phyloP scores from a whole-genome alignment of 352 stramenopile species.

The Blastocystis sp. region DNA sequence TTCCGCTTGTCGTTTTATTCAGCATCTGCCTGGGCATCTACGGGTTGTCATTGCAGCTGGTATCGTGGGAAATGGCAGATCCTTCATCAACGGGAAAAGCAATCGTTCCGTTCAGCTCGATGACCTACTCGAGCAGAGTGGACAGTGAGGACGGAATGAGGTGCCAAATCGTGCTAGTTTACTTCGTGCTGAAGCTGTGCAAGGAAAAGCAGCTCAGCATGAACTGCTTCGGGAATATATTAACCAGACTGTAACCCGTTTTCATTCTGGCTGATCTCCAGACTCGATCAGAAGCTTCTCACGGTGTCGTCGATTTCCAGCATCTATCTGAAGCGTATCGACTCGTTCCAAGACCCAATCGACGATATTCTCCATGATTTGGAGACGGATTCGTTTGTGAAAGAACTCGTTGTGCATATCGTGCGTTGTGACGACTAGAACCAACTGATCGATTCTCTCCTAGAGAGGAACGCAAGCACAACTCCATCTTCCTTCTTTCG shows the following conservation, averaged over 20 bases:
- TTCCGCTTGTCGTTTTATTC: too few relatives aligned
- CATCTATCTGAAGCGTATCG: not conserved
- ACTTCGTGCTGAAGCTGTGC: not conserved
- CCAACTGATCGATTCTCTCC: not conserved
- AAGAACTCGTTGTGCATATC: not conserved
- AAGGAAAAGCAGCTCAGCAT: not conserved
- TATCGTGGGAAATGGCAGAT: not conserved
- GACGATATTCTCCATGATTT: not conserved
- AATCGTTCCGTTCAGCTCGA: not conserved
- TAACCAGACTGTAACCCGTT: not conserved
- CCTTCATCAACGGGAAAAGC: not conserved
- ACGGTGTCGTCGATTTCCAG: not conserved
- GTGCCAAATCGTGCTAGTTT: not conserved
- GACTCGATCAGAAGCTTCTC: not conserved
- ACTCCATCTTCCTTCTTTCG: not conserved
- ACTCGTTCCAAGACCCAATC: not conserved
- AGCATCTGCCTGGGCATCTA: too few relatives aligned
- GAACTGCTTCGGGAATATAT: not conserved
- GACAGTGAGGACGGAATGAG: not conserved
- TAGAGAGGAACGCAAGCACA: not conserved
- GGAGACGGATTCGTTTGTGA: not conserved
- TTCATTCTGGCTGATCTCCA: not conserved
- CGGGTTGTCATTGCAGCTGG: too few relatives aligned
- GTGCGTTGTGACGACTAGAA: not conserved
- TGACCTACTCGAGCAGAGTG: not conserved